A percentile compares a stretch with the other conserved stretches of the same genome.
These are phyloP conservation scores for Trametes villosa DNA, from an alignment of 768 basidiomycete species.

Conservation along the genomic window DNA sequence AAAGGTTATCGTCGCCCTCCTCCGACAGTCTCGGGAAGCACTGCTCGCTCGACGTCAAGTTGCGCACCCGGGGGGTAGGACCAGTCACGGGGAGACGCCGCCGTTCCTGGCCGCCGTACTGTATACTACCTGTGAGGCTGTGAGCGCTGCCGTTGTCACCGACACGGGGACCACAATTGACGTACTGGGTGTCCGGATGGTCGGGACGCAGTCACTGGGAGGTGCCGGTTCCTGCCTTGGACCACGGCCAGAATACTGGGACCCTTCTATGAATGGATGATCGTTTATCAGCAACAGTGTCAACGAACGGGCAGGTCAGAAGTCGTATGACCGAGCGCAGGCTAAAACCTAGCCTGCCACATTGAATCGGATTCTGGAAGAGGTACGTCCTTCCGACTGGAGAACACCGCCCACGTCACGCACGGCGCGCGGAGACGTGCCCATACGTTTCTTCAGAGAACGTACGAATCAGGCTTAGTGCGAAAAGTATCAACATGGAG, in stretches of 20 bases:
- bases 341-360: neutral
- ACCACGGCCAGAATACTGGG: conserved; percentile 43
- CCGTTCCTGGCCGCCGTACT: neutral
- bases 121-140: neutral
- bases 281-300: neutral
- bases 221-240: neutral
- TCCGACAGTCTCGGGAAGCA: neutral
- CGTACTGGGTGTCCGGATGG: neutral
- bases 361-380: too few species aligned
- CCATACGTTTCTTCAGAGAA: neutral
- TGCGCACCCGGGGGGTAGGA: neutral
- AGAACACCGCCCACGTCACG: neutral
- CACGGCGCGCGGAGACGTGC: neutral
- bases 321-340: neutral
- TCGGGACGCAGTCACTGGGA: neutral
- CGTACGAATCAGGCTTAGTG: neutral
- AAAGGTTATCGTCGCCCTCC: neutral
- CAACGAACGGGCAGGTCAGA: neutral
- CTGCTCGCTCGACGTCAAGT: neutral
- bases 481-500: neutral
- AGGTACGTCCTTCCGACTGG: neutral
- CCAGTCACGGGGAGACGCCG: neutral
- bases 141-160: neutral
- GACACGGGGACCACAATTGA: neutral
- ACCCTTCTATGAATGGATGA: conserved; percentile 31